Percentiles rank a stretch among this genome's conserved stretches.
These are phyloP conservation scores for Lachnellula suecica DNA, from an alignment of 2,329 filamentous ascomycete species.

Conservation along the genomic window DNA sequence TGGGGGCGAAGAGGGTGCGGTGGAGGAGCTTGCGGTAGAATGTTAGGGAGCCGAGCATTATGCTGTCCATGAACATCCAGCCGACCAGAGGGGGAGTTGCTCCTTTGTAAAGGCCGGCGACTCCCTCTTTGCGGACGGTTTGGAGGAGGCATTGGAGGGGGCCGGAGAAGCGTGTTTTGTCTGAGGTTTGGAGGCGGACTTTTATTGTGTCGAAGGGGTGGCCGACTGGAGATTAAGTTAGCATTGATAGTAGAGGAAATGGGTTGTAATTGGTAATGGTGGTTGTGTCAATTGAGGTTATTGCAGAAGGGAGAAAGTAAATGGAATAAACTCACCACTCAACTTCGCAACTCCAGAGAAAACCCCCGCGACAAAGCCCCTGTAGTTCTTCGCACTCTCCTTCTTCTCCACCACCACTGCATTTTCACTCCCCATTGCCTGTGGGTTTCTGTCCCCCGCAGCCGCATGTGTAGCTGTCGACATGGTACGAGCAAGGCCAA, in stretches of 20 bases:
- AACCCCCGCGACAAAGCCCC: slow-evolving; percentile 95
- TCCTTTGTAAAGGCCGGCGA: slow-evolving; percentile 88
- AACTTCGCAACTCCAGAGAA: slow-evolving; percentile 94
- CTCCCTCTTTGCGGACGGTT: slow-evolving; percentile 82
- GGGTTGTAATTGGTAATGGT: too few relatives aligned
- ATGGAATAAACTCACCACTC: slow-evolving; percentile 57
- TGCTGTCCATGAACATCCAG: slow-evolving; percentile 96
- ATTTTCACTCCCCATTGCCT: neutral
- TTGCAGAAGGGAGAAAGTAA: neutral
- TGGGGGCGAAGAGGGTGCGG: slow-evolving; percentile 71
- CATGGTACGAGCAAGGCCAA: neutral
- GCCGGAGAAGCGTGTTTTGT: slow-evolving; percentile 74
- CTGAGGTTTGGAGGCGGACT: slow-evolving; percentile 88
- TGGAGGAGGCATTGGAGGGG: slow-evolving; percentile 82
- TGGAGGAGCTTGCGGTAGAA: slow-evolving; percentile 84
- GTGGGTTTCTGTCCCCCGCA: neutral
- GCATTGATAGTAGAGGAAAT: slow-evolving; percentile 33
- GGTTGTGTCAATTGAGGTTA: neutral
- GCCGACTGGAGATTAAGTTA: slow-evolving; percentile 42
- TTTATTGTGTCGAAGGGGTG: slow-evolving; percentile 95
- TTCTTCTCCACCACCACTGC: slow-evolving; percentile 23
- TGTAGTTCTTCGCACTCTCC: slow-evolving; percentile 59
- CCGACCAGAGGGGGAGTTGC: slow-evolving; percentile 88
- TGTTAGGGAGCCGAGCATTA: slow-evolving; percentile 89
- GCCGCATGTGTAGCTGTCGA: neutral